Base-by-base conservation (phyloP, 2,329 filamentous ascomycete genomes). In the Septoria linicola region DNA sequence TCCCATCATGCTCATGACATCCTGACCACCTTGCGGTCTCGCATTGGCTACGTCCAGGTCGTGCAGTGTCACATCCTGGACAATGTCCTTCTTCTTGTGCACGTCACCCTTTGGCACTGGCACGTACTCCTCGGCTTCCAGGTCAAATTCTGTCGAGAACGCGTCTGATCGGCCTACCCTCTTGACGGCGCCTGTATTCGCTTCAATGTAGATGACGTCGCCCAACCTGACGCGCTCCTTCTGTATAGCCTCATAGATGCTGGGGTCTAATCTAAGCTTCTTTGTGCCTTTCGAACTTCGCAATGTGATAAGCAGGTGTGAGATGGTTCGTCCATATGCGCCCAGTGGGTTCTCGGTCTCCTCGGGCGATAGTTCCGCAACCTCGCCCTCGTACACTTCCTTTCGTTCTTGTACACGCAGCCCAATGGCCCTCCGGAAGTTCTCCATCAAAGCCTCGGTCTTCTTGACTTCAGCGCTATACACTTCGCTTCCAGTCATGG, bases 1-100 rank as follows among this genome's bases (percentile, higher is more conserved):
- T 65, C 93, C 93, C 92, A 99, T 97, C 93, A 99, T 97, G 76
- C 91, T 96, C 91, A 99, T 97, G 61, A 99, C 95, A 71, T 99
- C 93, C 77, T 99, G 93, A 37, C 93, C 93, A 46, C 93, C 93
- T 76, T 97, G 90, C 3, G 93, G 93, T 65, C 92, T 80, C 11
- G 93, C 88, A 66, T 99, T 99, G 59, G 93, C 93, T 57, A 97
- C 87, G 67, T 99, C 93, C 50, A 99, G 78, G 68, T 99, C 93
- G 72, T 99, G 93, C 59, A 99, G 80, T 39, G 93, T 96, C 57
- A 99, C 93, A 66, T 99, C 93, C 71, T 99, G 93, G 30, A 99
- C 93, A 63, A 99, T 95, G 74, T 99, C 93, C 79, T 99, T 99
- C 83, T 96, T 97, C 82, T 99, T 99, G 78, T 97, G 93, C 47